Evolutionary conservation across 2,329 filamentous ascomycete genomes (phyloP), one percentile per base, ranked within the genome.

Genomic region (Arthrobotrys musiformis): DNA sequence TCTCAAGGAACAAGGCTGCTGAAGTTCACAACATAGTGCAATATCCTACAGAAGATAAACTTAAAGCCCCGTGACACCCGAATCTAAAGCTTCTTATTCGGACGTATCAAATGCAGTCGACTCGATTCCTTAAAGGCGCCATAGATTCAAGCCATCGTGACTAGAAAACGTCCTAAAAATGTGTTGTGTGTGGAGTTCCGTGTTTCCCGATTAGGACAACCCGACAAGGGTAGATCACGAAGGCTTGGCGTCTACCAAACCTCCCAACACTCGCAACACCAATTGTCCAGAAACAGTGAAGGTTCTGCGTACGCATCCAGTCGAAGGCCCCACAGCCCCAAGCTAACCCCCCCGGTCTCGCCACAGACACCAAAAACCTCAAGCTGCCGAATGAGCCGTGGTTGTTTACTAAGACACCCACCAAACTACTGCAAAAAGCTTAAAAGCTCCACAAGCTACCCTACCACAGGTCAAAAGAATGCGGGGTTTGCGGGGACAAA

Each of bases 401-500:
- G 54, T 58, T 58, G 30, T 58, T 58, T 58, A 58, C 54, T 58
- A 58, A 58, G 33, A 40, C 30, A 26, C 9, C 15, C 6, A n/a
- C 40, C 7, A 5, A 11, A n/a, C 37, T n/a, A 17, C 17, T 58
- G 50, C n/a, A 35, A 35, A 56, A 58, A 40, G 30, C 33, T 58
- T 26, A 58, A n/a, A n/a, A 40, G 54, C 30, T 40, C 54, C 54
- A 58, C 50, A 56, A n/a, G 7, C 15, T 19, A 4, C 2, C n/a
- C 19, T 35, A n/a, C 4, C n/a, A 19, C 52, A 15, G 37, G 30
- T 37, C 1, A 54, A 35, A 33, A 7, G 30, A 40, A 37, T 58
- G 54, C 54, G 54, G 54, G 54, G 54, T 58, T 58, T 58, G 54
- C 54, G 54, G 54, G 54, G 54, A 58, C 30, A 58, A 58, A 40